Conservation (phyloP, 2,329 filamentous ascomycete species). For the Epichloe festucae region DNA sequence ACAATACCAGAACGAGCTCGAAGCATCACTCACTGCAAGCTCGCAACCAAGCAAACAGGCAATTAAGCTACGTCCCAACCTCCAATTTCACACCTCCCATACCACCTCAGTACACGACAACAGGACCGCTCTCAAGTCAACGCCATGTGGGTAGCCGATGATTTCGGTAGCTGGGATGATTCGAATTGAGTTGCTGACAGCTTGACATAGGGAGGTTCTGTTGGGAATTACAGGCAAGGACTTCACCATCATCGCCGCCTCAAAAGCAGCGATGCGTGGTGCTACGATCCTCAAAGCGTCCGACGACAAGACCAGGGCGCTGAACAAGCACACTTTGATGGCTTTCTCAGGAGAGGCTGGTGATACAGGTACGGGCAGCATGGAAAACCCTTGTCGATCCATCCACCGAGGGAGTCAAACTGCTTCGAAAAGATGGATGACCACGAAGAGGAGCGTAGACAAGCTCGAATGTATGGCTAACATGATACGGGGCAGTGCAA, state of each 20-base stretch:
- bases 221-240: slow-evolving; percentile 98
- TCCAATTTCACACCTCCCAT: slow-evolving; percentile 3
- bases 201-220: slow-evolving; percentile 70
- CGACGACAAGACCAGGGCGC: slow-evolving; percentile 88
- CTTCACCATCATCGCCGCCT: slow-evolving; percentile 94
- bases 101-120: slow-evolving; percentile 1
- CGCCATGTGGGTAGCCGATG: slow-evolving; percentile 5
- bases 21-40: neutral
- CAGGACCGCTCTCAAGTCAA: neutral
- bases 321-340: slow-evolving; percentile 92
- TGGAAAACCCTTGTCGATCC: neutral
- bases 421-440: neutral
- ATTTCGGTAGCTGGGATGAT: neutral
- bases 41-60: neutral
- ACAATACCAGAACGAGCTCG: slow-evolving; percentile 2
- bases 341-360: slow-evolving; percentile 93
- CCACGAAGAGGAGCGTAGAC: too few relatives aligned
- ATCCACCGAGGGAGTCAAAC: neutral
- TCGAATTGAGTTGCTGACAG: neutral
- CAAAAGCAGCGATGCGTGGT: slow-evolving; percentile 96
- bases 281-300: slow-evolving; percentile 87
- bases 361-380: slow-evolving; percentile 59
- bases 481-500: slow-evolving; percentile 53
- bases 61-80: neutral
- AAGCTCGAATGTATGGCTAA: slow-evolving; percentile 11